Evolutionary conservation across 2,329 filamentous ascomycete species (phyloP).

Genomic region (Penicillium sp.): DNA sequence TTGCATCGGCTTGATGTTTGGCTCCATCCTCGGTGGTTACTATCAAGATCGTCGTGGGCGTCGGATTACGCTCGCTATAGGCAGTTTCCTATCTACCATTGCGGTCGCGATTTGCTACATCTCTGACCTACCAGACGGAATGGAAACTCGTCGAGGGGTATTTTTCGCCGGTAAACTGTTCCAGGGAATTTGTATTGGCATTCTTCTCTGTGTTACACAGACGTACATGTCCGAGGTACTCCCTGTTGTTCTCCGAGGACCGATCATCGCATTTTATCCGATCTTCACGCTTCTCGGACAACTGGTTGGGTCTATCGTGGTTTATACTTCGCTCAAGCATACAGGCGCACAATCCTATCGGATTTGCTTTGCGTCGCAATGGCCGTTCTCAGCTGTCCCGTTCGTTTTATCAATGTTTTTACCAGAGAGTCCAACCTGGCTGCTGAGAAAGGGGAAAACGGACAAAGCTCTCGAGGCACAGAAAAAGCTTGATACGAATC

Average conservation of each 20-base stretch:
- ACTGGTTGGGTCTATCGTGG: conserved; percentile 39
- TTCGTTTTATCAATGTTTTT: conserved; percentile 47
- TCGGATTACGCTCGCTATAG: conserved; percentile 34
- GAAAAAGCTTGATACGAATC: conserved; percentile 6
- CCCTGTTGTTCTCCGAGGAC: conserved; percentile 47
- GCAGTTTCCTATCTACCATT: conserved; percentile 37
- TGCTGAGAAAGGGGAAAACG: conserved; percentile 44
- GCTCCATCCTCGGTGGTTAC: conserved; percentile 39
- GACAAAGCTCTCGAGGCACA: conserved; percentile 29
- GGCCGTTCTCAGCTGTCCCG: conserved; percentile 48
- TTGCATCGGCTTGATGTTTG: conserved; percentile 40
- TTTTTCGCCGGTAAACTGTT: conserved; percentile 49
- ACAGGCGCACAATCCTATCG: conserved; percentile 14
- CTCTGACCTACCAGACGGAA: conserved; percentile 18
- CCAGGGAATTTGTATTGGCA: conserved; percentile 48
- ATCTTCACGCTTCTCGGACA: conserved; percentile 51
- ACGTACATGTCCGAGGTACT: conserved; percentile 54
- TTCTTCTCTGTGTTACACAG: conserved; percentile 43
- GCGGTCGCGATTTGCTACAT: conserved; percentile 31
- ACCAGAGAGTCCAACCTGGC: conserved; percentile 52
- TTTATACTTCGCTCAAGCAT: conserved; percentile 34
- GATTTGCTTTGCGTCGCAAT: conserved; percentile 48
- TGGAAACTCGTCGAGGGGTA: conserved; percentile 33
- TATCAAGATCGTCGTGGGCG: conserved; percentile 44
- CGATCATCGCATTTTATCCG: conserved; percentile 50